These are phyloP conservation scores for Oryza brachyantha DNA, from an alignment of 176 grass and related monocot species.

Conservation along the genomic window DNA sequence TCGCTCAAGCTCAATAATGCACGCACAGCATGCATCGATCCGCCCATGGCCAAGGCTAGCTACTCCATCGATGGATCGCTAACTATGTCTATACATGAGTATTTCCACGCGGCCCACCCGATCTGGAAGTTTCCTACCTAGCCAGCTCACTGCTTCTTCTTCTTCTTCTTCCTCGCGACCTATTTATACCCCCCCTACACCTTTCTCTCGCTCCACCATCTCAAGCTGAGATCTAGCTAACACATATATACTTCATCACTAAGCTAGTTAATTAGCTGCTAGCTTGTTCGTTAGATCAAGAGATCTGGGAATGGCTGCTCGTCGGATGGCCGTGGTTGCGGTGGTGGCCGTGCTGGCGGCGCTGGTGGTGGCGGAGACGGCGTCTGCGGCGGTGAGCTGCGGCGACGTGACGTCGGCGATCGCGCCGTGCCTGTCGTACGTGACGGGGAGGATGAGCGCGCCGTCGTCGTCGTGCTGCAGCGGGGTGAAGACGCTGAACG, in stretches of 20 bases:
- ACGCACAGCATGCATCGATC: too few relatives aligned
- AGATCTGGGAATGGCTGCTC: conserved; percentile 18
- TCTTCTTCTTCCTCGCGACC: too few relatives aligned
- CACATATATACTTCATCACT: too few relatives aligned
- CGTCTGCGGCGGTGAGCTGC: conserved; percentile 30
- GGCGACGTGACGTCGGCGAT: conserved; percentile 38
- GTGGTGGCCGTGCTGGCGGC: conserved; percentile 8
- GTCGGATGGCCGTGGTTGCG: background rate
- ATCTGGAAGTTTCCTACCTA: background rate
- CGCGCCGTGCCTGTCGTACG: conserved; percentile 47
- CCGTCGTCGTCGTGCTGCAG: conserved; percentile 38
- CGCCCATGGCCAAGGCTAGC: too few relatives aligned
- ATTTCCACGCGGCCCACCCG: background rate
- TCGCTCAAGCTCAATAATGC: too few relatives aligned
- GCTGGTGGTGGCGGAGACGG: background rate
- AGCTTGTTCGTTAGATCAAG: too few relatives aligned
- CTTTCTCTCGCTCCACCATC: too few relatives aligned
- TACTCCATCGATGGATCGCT: too few relatives aligned
- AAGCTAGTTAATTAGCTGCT: background rate
- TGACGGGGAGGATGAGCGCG: background rate
- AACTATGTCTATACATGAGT: too few relatives aligned
- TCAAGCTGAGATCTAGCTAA: background rate
- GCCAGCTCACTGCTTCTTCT: too few relatives aligned
- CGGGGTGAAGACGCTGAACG: conserved; percentile 31
- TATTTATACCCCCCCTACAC: conserved; percentile 25